Evolutionary conservation across 1,284 basidiomycete genomes (phyloP), one percentile per base, ranked within the genome.

Genomic region (Apiotrichum siamense): DNA sequence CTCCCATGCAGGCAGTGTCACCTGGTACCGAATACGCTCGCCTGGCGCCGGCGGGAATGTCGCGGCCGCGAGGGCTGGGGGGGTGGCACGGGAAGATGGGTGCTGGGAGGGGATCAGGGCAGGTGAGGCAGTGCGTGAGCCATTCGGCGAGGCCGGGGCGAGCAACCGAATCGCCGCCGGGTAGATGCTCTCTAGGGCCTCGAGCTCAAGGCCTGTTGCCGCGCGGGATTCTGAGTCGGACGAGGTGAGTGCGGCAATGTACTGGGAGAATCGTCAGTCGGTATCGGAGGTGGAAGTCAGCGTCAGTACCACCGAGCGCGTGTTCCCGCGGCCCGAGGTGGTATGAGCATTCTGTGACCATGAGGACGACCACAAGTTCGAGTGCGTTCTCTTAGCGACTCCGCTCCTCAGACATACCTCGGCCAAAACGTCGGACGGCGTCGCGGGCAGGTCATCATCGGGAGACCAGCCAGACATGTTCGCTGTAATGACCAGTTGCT

Each of bases 151-250:
- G n/a, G n/a, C 9, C 43, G 17, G 15, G 26, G 10, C 23, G 37
- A 20, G 23, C 27, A 39, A 33, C 21, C 46, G 27, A 20, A 20
- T 43, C 9, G n/a, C 35, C 41, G 15, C 40, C 35, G 85, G 81
- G 64, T 91, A 92, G 65, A 93, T 93, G 15, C 87, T 86, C 62
- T 83, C 81, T 7, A 93, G 77, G 17, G 87, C 87, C 86, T 73
- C 73, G 42, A 75, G 66, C 58, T 75, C 73, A 54, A 66, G 63
- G 0, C 68, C 69, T 23, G 66, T 63, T 1, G 70, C 59, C 1
- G 57, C 31, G 32, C 63, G 59, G 35, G 68, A 56, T 15, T 68
- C 61, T n/a, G n/a, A n/a, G n/a, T n/a, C n/a, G n/a, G n/a, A n/a
- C n/a, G n/a, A n/a, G 1, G 63, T 37, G 7, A 74, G 62, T 36